Base-by-base conservation (phyloP, 768 basidiomycete species). In the Boletus patriciae region DNA sequence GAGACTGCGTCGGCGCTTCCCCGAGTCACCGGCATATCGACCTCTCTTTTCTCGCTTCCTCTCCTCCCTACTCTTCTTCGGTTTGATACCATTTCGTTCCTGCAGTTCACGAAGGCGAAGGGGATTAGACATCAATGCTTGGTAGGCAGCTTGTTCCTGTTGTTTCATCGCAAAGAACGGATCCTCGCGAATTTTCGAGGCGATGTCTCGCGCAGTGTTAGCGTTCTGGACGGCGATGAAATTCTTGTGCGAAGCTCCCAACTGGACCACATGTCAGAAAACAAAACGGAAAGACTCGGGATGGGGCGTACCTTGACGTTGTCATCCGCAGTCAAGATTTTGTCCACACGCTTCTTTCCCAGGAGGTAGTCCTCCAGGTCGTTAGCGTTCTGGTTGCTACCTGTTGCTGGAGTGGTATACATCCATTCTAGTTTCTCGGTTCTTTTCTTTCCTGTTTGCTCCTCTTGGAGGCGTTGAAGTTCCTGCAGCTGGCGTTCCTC, bases 361-460 rank as follows among this genome's bases (percentile, higher is more conserved):
- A 99, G 80, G 2, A 99, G 76, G 71, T 99, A 99, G 64, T 95
- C 94, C 76, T 99, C 97, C 62, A 98, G 73, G 59, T 98, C 96
- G 64, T 94, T 96, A 33, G 88, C 71, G 68, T 94, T 94, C 64
- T 90, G 84, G 51, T 77, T 88, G 58, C 80, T 87, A n/a, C 95
- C 95, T 4, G 89, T 87, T 1, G 94, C 92, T 5, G 97, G 97
- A 2, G 96, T 97, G n/a, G 96, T 79, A 76, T 98, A 99, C 93
- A 99, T 96, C 97, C 97, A 99, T 71, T 99, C 97, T 47, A 99
- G 72, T 70, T 94, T 94, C 74, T 98, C 95, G 50, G 88, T 85
- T 61, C 92, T 78, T 75, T 95, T 97, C 79, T 89, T 94, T 34
- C 96, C 96, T 11, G 96, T 98, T 62, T 95, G 86, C 62, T 92